These are phyloP conservation scores for Eucalyptus regnans DNA, from an alignment of 345 rosid species.

Conservation along the genomic window DNA sequence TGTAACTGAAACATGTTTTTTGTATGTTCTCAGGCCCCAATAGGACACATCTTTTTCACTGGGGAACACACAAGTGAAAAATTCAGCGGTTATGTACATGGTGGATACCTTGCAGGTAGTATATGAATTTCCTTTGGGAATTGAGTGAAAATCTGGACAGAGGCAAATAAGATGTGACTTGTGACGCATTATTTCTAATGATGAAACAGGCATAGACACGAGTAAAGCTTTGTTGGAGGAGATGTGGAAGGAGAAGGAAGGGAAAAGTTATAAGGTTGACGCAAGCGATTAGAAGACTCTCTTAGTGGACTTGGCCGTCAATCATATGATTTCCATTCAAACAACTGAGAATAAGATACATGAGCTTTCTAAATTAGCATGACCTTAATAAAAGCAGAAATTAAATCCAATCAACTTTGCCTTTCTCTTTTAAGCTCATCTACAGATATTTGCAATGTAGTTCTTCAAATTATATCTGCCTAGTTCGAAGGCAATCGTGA, in stretches of 20 bases:
- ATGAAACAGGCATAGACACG: constrained; percentile 56
- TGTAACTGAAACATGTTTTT: neutral
- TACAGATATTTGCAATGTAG: neutral
- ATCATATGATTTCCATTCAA: neutral
- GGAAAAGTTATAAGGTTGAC: neutral
- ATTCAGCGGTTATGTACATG: constrained; percentile 90
- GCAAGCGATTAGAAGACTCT: neutral
- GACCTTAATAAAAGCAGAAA: neutral
- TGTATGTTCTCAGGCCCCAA: constrained; percentile 41
- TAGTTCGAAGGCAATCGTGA: neutral
- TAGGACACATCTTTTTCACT: constrained; percentile 77
- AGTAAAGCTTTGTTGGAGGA: constrained; percentile 20
- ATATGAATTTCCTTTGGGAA: neutral
- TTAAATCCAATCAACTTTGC: neutral
- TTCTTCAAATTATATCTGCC: neutral
- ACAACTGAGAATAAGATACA: neutral
- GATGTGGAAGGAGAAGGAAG: neutral
- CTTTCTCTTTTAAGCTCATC: neutral
- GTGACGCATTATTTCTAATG: neutral
- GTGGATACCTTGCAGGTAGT: constrained; percentile 81
- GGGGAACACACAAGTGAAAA: constrained; percentile 98
- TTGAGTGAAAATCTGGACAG: neutral
- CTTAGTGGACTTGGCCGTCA: neutral
- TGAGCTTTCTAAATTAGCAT: neutral
- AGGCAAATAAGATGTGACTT: neutral